Evolutionary conservation across 352 stramenopile species (phyloP).

Genomic region (Plasmopara muralis): DNA sequence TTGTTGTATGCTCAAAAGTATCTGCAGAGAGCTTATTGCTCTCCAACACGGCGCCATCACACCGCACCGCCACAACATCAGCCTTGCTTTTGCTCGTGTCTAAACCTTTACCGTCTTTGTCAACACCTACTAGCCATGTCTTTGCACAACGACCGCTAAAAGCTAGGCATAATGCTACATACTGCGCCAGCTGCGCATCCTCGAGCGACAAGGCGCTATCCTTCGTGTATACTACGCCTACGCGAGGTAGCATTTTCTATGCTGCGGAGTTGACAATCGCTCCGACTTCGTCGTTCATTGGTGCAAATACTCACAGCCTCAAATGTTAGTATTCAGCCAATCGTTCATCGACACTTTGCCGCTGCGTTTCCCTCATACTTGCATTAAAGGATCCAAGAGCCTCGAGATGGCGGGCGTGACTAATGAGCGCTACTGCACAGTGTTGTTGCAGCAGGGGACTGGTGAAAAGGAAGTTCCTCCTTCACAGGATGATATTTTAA

Average conservation of each 20-base stretch:
- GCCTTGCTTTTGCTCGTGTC: constrained; percentile 2
- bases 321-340: constrained; percentile 22
- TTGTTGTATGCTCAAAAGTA: constrained; percentile 35
- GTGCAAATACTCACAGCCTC: constrained; percentile 8
- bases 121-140: constrained; percentile 36
- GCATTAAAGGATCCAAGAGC: constrained; percentile 23
- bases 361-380: constrained; percentile 6
- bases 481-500: constrained; percentile 95
- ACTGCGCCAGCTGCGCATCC: constrained; percentile 51
- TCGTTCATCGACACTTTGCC: constrained; percentile 10
- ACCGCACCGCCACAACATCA: constrained; percentile 26
- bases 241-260: constrained; percentile 22
- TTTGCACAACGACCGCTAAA: constrained; percentile 42
- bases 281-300: constrained; percentile 1
- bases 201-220: constrained; percentile 42
- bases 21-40: constrained; percentile 13
- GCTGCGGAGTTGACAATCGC: constrained; percentile 10
- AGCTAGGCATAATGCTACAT: constrained; percentile 49
- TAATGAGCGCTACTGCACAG: constrained; percentile 84
- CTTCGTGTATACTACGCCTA: constrained; percentile 55
- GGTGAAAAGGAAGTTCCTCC: constrained; percentile 62
- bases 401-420: constrained; percentile 49
- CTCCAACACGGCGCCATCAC: constrained; percentile 42
- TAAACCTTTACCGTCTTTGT: constrained; percentile 1
- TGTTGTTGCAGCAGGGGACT: constrained; percentile 58